These are phyloP conservation scores for Kurtzmaniella quercitrusa DNA, from an alignment of 1,139 yeast species.

Conservation along the genomic window DNA sequence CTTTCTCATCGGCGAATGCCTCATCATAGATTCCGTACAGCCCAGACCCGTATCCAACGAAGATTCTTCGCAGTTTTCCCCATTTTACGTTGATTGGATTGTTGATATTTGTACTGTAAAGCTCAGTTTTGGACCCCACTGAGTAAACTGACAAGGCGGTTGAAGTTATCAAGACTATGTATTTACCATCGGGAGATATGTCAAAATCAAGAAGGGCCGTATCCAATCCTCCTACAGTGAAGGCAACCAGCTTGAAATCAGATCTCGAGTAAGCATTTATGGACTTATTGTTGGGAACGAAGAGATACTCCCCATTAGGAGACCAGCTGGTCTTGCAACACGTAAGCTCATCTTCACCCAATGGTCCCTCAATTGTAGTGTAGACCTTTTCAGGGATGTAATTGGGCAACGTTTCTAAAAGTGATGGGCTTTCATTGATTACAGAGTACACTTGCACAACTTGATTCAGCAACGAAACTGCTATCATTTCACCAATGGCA, in stretches of 20 bases:
- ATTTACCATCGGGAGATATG: conserved; percentile 59
- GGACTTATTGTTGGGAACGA: conserved; percentile 24
- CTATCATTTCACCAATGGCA: conserved; percentile 52
- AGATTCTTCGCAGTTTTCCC: conserved; percentile 21
- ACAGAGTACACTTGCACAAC: conserved; percentile 61
- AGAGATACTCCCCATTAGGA: conserved; percentile 53
- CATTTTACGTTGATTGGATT: conserved; percentile 17
- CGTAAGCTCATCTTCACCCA: conserved; percentile 38
- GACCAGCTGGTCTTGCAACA: conserved; percentile 34
- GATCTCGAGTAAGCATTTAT: conserved; percentile 36
- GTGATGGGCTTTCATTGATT: conserved; percentile 34
- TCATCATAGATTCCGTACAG: conserved; percentile 27
- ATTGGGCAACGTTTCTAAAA: conserved; percentile 38
- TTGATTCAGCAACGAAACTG: conserved; percentile 68
- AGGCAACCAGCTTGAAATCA: conserved; percentile 9
- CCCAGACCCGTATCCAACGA: conserved; percentile 56
- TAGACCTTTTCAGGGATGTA: conserved; percentile 32
- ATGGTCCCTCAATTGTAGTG: conserved; percentile 28
- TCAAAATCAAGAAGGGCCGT: conserved; percentile 45
- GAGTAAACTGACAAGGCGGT: background rate
- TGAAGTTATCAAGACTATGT: conserved; percentile 34
- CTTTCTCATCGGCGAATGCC: conserved; percentile 11
- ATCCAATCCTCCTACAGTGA: conserved; percentile 14
- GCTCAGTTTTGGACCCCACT: background rate
- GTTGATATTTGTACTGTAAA: background rate